These are phyloP conservation scores for Diaporthe capsici DNA, from an alignment of 2,329 filamentous ascomycete species.

Conservation along the genomic window DNA sequence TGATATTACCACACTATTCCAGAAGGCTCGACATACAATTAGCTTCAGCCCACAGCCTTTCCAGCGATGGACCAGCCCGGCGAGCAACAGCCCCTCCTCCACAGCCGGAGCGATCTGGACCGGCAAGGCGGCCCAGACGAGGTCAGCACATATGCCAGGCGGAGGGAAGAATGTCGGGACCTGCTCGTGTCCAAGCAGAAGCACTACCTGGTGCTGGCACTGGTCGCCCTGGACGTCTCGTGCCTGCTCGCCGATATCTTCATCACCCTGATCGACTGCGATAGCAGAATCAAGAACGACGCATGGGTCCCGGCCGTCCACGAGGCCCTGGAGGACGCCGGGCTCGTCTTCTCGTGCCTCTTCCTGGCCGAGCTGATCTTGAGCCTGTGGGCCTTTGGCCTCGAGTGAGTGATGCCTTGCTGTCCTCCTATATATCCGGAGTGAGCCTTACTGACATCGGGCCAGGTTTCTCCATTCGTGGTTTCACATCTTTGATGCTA, in stretches of 20 bases:
- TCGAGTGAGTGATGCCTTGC: slow-evolving; percentile 58
- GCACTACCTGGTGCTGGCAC: slow-evolving; percentile 60
- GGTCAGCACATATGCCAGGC: slow-evolving; percentile 31
- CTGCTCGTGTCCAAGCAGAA: slow-evolving; percentile 51
- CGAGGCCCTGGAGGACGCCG: slow-evolving; percentile 62
- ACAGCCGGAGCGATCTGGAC: background rate
- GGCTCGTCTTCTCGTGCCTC: slow-evolving; percentile 72
- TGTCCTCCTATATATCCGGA: background rate
- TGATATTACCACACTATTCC: background rate
- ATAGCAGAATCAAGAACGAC: slow-evolving; percentile 55
- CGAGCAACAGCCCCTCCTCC: slow-evolving; percentile 40
- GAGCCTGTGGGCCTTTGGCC: slow-evolving; percentile 73
- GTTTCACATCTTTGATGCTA: slow-evolving; percentile 76
- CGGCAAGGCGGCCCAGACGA: slow-evolving; percentile 23
- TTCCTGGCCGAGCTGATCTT: slow-evolving; percentile 75
- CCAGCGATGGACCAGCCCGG: slow-evolving; percentile 32
- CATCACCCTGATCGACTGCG: slow-evolving; percentile 63
- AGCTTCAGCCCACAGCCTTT: background rate
- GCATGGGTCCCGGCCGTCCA: slow-evolving; percentile 57
- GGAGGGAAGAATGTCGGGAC: slow-evolving; percentile 19
- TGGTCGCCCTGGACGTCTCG: slow-evolving; percentile 62
- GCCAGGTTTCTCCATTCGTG: slow-evolving; percentile 68
- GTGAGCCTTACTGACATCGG: background rate
- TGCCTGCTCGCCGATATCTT: slow-evolving; percentile 63
- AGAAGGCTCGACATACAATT: background rate